phyloP scores from a whole-genome alignment of 78 protist species.

The Tieghemostelium lacteum region DNA sequence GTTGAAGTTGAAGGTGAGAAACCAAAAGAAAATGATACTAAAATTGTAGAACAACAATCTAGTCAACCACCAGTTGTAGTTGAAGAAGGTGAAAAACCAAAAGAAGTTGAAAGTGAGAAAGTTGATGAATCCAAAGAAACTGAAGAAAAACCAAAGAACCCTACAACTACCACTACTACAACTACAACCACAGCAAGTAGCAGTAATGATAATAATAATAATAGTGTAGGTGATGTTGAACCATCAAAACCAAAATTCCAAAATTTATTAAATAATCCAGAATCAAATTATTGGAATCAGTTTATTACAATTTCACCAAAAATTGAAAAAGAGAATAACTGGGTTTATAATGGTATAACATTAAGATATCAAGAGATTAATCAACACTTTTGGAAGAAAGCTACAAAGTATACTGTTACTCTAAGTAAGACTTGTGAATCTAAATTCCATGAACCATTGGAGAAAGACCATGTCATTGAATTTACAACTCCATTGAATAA shows the following conservation, averaged over 20 bases:
- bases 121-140: background rate
- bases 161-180: constrained; percentile 19
- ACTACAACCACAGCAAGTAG: background rate
- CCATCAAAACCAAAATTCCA: background rate
- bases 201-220: background rate
- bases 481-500: constrained; percentile 1
- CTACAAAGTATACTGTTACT: constrained; percentile 16
- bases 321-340: background rate
- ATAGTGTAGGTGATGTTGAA: background rate
- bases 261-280: background rate
- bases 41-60: too few relatives aligned
- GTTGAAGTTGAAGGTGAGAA: too few relatives aligned
- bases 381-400: background rate
- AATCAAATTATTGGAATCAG: constrained; percentile 8
- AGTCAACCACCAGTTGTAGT: too few relatives aligned
- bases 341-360: constrained; percentile 14
- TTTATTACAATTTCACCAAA: constrained; percentile 35
- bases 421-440: constrained; percentile 16
- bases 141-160: background rate
- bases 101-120: background rate
- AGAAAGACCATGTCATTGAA: constrained; percentile 16
- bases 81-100: background rate
- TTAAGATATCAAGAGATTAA: constrained; percentile 1
- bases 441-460: constrained; percentile 17
- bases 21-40: too few relatives aligned